Evolutionary conservation across 2,329 filamentous ascomycete species (phyloP).

Genomic region (Botrytis fragariae): DNA sequence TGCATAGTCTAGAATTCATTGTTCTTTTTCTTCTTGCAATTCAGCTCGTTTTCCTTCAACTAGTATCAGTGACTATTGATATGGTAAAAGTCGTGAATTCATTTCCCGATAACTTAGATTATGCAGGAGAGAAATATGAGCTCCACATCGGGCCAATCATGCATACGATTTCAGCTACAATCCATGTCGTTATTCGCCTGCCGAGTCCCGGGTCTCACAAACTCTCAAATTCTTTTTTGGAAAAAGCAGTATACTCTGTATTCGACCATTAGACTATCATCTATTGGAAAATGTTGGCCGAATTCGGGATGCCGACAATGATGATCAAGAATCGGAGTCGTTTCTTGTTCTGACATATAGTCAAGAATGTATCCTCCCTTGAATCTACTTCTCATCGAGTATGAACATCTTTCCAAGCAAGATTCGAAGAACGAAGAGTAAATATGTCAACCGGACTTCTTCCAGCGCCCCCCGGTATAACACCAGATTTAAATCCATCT

Average conservation of each 20-base stretch:
- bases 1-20: background rate
- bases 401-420: background rate
- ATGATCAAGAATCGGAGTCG: background rate
- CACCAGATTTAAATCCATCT: background rate
- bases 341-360: background rate
- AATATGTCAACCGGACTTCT: conserved; percentile 7
- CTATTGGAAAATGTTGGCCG: background rate
- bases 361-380: background rate
- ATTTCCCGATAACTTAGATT: background rate
- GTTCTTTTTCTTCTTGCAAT: background rate
- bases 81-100: background rate
- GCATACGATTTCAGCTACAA: background rate
- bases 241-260: background rate
- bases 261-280: background rate
- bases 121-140: background rate
- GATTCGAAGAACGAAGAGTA: background rate
- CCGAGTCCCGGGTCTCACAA: background rate
- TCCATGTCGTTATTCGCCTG: background rate
- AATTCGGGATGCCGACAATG: background rate
- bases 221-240: background rate
- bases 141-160: background rate
- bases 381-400: background rate
- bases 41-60: background rate
- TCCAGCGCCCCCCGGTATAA: background rate
- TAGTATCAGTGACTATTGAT: background rate